Evolutionary conservation across 2,329 filamentous ascomycete species (phyloP), one percentile per base, ranked within the genome.

Genomic region (Endoconidiophora polonica): DNA sequence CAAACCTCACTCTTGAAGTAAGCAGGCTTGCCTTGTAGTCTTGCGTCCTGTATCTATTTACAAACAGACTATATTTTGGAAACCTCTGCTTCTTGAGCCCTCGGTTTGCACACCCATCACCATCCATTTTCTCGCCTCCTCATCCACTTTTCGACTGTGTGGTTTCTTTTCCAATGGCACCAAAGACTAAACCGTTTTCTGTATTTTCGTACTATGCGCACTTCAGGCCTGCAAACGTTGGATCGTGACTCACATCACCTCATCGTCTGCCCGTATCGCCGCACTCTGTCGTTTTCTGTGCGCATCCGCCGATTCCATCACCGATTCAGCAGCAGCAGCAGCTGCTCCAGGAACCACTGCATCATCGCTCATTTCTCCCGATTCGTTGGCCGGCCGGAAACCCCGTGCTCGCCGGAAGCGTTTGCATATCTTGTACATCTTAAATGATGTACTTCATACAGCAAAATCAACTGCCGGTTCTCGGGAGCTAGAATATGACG

Each of bases 161-260:
- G 38, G 33, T 46, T 48, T 44, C 40, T 38, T 51, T 46, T 26
- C 36, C 14, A 38, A 33, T 33, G 26, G 26, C 44, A 26, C 20
- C 22, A 45, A 54, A 56, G 51, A 61, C 66, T 66, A 68, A 65
- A 63, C 55, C 60, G 57, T 61, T 59, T 60, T 56, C 58, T 58
- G 55, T 50, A 14, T 50, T 29, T 58, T 58, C 52, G 58, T 53
- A 53, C 53, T 53, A 47, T 57, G 54, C 54, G 47, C 57, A 54
- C 54, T 55, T 53, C 63, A 94, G 87, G 83, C 77, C 71, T 88
- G 84, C 74, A 94, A 88, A 74, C 72, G 76, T 66, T 94, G 86
- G 86, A 81, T 90, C 59, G 66, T 87, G 61, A 73, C 74, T 58
- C 76, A 86, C 67, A 70, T 90, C 61, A 71, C 76, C 58, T 72